These are phyloP conservation scores for Camellia granthamiana DNA, from an alignment of 148 eudicot species.

Conservation along the genomic window DNA sequence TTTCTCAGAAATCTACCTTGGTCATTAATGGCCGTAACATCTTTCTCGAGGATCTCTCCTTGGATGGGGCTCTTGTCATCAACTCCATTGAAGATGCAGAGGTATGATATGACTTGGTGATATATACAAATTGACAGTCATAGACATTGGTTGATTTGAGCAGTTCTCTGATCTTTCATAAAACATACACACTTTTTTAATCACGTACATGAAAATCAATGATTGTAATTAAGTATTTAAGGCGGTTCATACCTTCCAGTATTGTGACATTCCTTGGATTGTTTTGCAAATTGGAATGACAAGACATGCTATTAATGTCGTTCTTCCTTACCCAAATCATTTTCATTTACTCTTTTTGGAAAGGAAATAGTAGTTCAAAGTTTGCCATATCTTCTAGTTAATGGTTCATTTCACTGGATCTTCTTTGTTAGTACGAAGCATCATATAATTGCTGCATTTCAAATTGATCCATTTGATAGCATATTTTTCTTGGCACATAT, in stretches of 20 bases:
- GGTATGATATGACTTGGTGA: conserved; percentile 42
- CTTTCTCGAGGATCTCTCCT: conserved; percentile 57
- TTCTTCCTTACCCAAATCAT: not conserved
- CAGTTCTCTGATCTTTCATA: not conserved
- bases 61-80: conserved; percentile 83
- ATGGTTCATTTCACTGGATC: not conserved
- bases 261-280: not conserved
- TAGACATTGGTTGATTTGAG: not conserved
- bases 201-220: not conserved
- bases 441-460: not conserved
- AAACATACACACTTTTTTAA: not conserved
- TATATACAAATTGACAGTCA: not conserved
- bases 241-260: not conserved
- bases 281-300: not conserved
- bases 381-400: not conserved
- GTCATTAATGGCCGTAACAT: conserved; percentile 66
- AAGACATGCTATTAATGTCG: not conserved
- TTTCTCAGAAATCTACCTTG: conserved; percentile 77
- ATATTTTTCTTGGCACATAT: not conserved
- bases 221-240: not conserved
- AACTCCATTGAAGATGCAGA: conserved; percentile 67
- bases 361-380: not conserved
- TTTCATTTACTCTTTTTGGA: not conserved
- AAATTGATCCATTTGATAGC: not conserved
- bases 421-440: not conserved